Evolutionary conservation across 2,329 filamentous ascomycete species (phyloP), one percentile per base, ranked within the genome.

Genomic region (Colletotrichum agaves): DNA sequence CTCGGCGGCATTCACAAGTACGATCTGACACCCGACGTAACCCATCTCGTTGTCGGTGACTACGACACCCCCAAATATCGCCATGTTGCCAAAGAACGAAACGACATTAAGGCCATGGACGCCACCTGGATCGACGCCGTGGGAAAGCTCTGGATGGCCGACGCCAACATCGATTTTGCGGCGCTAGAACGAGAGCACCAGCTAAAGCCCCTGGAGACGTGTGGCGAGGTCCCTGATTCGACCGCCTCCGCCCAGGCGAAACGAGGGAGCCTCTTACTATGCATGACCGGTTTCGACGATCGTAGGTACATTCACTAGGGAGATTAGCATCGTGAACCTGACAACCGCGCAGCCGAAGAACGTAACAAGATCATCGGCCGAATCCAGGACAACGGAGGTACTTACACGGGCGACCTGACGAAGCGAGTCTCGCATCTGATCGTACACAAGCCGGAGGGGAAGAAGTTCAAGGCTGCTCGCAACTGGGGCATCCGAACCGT

Each of bases 11-110:
- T 87, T 68, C 92, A 97, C 84, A 94, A 92, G 74, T 91, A 94
- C 78, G 94, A 99, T 78, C 88, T 99, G 49, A 98, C 94, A n/a
- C 93, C 92, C 63, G 93, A 98, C 78, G 93, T 97, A 53, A 98
- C 96, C 5, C 96, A 99, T 81, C 89, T 99, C 52, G 87, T 99
- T 70, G 93, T 97, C 69, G 96, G 94, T 77, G 90, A 92, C 74
- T 92, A 93, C 74, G 88, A 95, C 76, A 98, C 95, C 1, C 89
- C 92, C 56, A 99, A 99, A 79, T 99, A 99, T 80, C 91, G 90
- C 78, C 97, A 97, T 83, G 95, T 98, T 74, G 96, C 95, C 61
- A 93, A 91, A 75, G 92, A 95, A 77, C 88, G 96, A 59, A 89
- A 91, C 53, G 96, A 99, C 75, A 90, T 99, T 74, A 90, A 89